Percentiles rank a stretch among this genome's conserved stretches.
Evolutionary conservation across 2,329 filamentous ascomycete species (phyloP).

Genomic region (Xylariaceae sp.): DNA sequence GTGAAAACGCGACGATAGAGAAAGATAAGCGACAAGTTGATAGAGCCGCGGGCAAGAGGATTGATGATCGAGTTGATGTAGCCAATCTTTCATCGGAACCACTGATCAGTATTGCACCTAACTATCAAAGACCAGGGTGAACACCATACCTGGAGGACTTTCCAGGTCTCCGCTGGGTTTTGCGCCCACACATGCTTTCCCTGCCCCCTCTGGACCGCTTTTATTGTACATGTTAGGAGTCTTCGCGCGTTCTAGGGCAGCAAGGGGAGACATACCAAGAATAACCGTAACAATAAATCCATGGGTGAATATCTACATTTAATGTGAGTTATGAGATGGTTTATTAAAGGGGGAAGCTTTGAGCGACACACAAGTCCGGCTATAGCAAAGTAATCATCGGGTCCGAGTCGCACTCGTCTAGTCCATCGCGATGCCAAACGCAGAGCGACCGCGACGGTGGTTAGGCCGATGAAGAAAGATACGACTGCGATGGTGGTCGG

Average conservation of each 20-base stretch:
- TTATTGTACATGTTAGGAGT: neutral
- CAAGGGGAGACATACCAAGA: neutral
- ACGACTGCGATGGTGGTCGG: neutral
- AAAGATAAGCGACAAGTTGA: neutral
- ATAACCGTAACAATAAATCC: neutral
- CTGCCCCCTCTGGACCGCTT: neutral
- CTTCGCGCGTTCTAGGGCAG: neutral
- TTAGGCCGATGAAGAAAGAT: neutral
- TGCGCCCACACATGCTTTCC: neutral
- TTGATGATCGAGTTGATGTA: conserved; percentile 1
- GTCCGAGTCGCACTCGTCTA: neutral
- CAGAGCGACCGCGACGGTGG: neutral
- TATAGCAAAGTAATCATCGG: neutral
- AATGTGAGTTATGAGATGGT: neutral
- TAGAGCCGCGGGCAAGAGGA: neutral
- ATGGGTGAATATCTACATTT: neutral
- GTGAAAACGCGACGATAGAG: conserved; percentile 1
- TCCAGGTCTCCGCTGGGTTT: neutral
- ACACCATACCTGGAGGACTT: neutral
- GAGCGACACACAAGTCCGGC: neutral
- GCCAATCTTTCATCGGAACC: neutral
- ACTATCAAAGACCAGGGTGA: neutral
- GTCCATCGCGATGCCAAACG: neutral
- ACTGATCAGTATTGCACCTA: neutral
- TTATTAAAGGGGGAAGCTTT: neutral